phyloP scores from a whole-genome alignment of 257 asterid genomes.

The Coffea eugenioides region DNA sequence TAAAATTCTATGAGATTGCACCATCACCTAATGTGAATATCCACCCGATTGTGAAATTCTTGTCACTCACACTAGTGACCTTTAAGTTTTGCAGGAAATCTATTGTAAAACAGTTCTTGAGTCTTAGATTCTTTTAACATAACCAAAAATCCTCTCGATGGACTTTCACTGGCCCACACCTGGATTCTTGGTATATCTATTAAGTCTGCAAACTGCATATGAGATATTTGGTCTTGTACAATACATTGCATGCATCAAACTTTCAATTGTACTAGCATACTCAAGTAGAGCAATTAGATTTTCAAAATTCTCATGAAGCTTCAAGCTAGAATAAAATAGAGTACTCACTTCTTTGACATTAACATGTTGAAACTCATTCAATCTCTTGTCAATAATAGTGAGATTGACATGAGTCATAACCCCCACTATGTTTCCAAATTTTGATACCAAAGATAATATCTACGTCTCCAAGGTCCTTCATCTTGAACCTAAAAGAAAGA shows the following conservation, averaged over 20 bases:
- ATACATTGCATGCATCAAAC: too few species aligned
- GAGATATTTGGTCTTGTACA: too few species aligned
- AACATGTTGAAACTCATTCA: not conserved
- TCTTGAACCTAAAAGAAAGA: not conserved
- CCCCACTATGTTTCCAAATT: not conserved
- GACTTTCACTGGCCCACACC: too few species aligned
- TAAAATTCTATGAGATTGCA: not conserved
- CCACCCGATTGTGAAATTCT: not conserved
- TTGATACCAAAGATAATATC: not conserved
- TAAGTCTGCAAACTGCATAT: too few species aligned
- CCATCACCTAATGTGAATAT: not conserved
- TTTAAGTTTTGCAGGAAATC: not conserved
- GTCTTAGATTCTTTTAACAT: too few species aligned
- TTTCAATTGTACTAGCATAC: too few species aligned
- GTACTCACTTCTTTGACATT: not conserved
- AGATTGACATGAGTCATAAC: not conserved
- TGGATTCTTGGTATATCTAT: too few species aligned
- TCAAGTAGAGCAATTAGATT: not conserved
- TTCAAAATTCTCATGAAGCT: not conserved
- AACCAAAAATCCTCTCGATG: not conserved
- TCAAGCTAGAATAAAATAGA: not conserved
- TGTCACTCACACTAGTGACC: not conserved
- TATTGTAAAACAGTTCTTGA: too few species aligned
- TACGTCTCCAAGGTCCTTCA: slow-evolving; percentile 2
- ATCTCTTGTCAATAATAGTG: not conserved